Conservation (phyloP, 306 rosid genomes). For the Acmispon strigosus region DNA sequence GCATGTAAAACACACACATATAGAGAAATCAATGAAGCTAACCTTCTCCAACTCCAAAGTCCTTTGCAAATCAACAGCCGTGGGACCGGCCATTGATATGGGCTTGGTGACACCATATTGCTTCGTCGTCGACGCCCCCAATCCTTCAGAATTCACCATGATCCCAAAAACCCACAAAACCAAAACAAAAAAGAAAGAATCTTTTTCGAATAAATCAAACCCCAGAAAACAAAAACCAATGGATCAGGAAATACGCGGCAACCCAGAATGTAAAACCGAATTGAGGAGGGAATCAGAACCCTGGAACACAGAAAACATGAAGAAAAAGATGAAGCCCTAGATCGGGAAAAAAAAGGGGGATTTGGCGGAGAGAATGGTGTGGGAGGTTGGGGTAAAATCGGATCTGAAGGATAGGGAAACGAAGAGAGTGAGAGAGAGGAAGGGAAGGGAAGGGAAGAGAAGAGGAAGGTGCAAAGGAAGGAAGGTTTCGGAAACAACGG, state of each 20-base stretch:
- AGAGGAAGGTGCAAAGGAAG: background rate
- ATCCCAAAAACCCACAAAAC: conserved; percentile 16
- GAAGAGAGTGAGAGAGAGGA: background rate
- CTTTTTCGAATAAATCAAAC: background rate
- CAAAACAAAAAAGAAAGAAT: background rate
- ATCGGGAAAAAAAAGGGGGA: background rate
- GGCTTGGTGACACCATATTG: conserved; percentile 66
- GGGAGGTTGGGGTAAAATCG: background rate
- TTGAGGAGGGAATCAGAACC: background rate
- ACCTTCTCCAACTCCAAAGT: conserved; percentile 62
- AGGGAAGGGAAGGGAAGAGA: background rate
- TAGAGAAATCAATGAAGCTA: background rate
- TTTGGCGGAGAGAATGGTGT: background rate
- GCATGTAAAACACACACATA: no score
- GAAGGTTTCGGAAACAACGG: no score
- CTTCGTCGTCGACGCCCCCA: conserved; percentile 28
- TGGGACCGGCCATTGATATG: conserved; percentile 59
- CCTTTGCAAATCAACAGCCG: conserved; percentile 37
- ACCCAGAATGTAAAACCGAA: background rate
- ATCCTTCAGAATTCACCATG: conserved; percentile 51
- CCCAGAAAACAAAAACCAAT: background rate
- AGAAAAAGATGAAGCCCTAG: background rate
- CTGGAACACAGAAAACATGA: background rate
- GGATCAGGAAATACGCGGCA: background rate
- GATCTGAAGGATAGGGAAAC: background rate